Conservation (phyloP, 768 basidiomycete genomes). For the Tephrocybe sp. region DNA sequence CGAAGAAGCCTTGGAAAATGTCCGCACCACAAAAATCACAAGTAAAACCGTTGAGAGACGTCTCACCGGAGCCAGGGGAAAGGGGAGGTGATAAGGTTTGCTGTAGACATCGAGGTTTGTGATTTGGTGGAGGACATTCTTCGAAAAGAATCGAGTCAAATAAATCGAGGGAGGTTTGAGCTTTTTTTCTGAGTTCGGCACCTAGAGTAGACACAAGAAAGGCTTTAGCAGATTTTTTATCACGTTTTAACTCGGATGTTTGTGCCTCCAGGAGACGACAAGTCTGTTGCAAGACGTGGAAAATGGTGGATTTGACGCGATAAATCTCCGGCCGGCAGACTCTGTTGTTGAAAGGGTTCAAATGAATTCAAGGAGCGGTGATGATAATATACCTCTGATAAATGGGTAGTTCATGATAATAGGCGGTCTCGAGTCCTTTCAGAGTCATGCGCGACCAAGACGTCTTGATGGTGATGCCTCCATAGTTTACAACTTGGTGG, state of each 20-base stretch:
- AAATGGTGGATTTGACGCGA: conserved; percentile 66
- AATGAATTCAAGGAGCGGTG: neutral
- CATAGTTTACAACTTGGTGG: conserved; percentile 82
- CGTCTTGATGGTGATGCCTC: conserved; percentile 80
- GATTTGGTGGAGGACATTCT: conserved; percentile 36
- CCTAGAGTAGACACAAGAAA: conserved; percentile 2
- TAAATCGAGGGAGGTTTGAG: conserved; percentile 40
- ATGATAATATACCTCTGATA: conserved; percentile 62
- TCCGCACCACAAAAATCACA: conserved; percentile 86
- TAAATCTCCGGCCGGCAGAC: conserved; percentile 83
- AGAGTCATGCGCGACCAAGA: conserved; percentile 88
- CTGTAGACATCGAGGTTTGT: conserved; percentile 20
- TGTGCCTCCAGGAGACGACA: conserved; percentile 19
- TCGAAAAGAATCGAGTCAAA: conserved; percentile 54
- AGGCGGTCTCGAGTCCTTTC: conserved; percentile 54
- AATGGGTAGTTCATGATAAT: conserved; percentile 74
- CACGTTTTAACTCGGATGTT: conserved; percentile 3
- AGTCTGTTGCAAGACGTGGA: conserved; percentile 48
- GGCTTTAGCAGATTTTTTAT: no score
- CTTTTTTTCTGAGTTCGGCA: conserved; percentile 21
- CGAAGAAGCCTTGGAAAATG: conserved; percentile 81
- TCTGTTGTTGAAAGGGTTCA: conserved; percentile 32
- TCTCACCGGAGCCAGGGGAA: neutral
- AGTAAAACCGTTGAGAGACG: conserved; percentile 26
- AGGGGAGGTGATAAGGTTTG: neutral